These are phyloP conservation scores for Pisolithus marmoratus DNA, from an alignment of 768 basidiomycete species.

Conservation along the genomic window DNA sequence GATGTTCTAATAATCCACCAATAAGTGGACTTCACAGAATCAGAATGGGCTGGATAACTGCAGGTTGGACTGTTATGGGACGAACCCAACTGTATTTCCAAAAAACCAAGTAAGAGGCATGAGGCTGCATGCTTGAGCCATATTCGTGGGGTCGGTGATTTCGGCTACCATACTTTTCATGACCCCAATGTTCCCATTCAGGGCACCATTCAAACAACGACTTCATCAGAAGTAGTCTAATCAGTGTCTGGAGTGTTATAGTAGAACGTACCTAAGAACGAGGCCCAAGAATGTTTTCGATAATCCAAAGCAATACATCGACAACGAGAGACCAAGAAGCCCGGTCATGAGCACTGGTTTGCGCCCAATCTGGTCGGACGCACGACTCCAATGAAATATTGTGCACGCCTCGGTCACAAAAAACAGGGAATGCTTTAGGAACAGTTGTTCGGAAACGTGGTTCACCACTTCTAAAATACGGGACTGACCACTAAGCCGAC, in stretches of 20 bases:
- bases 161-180: conserved; percentile 73
- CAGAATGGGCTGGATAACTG: conserved; percentile 32
- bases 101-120: conserved; percentile 51
- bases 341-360: conserved; percentile 23
- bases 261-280: conserved; percentile 22
- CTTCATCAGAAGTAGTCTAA: conserved; percentile 27
- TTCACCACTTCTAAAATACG: background rate
- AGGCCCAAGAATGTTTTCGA: conserved; percentile 59
- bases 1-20: conserved; percentile 61
- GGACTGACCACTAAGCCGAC: conserved; percentile 59
- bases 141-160: conserved; percentile 65
- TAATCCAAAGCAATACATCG: conserved; percentile 19
- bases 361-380: conserved; percentile 62
- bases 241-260: background rate
- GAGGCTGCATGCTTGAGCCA: conserved; percentile 62
- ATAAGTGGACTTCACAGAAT: conserved; percentile 48
- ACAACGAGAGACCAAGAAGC: conserved; percentile 2
- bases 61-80: conserved; percentile 26
- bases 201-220: conserved; percentile 63
- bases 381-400: conserved; percentile 65
- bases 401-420: conserved; percentile 64
- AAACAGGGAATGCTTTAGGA: conserved; percentile 55
- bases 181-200: conserved; percentile 67
- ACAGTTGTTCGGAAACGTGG: conserved; percentile 15
- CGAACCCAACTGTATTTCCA: conserved; percentile 45